Base-by-base conservation (phyloP, 352 stramenopile genomes). In the Globisporangium spiculum region DNA sequence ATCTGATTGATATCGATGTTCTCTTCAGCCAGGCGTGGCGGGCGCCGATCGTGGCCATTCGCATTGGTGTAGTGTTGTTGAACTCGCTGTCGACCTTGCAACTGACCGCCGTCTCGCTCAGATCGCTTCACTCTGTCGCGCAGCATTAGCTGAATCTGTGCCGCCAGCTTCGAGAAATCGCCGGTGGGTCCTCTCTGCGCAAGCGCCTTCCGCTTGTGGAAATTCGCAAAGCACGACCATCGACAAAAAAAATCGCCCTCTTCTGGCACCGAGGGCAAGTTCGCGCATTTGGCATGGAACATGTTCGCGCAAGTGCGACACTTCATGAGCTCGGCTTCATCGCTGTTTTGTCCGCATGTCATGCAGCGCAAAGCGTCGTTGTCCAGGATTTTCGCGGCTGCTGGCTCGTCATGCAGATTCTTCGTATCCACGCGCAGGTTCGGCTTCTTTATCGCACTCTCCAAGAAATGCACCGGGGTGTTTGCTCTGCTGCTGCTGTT, bases 251-350 rank as follows among this genome's bases (percentile, higher is more conserved):
- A 75, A 48, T 83, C 80, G n/a, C 75, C 75, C 41, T 89, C 82
- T 66, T 93, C 80, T 0, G 83, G 83, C 9, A 82, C 81, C 32
- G 81, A 76, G 44, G 81, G 80, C 20, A 93, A 63, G 56, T 88
- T 91, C 32, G 77, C 83, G 67, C 85, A 93, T 53, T 79, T 67
- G 14, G 81, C 75, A 68, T 93, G 85, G 73, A 91, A 93, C n/a
- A 60, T 50, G 59, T 69, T 77, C 4, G 46, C 67, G 60, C 85
- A 93, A 54, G 65, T 82, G 44, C 78, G 74, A 67, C 85, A 93
- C 63, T 71, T 70, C 75, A 91, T 81, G 27, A 88, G 70, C 27
- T 78, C 73, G 24, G 53, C 64, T 5, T 66, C 60, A 4, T 50
- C 57, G 38, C 34, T 60, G 22, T 48, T 58, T 34, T 59, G 48